Percentiles rank a stretch among this genome's conserved stretches.
Evolutionary conservation across 108 stramenopile species (phyloP).

Genomic region (Cyclostephanos tholiformis): DNA sequence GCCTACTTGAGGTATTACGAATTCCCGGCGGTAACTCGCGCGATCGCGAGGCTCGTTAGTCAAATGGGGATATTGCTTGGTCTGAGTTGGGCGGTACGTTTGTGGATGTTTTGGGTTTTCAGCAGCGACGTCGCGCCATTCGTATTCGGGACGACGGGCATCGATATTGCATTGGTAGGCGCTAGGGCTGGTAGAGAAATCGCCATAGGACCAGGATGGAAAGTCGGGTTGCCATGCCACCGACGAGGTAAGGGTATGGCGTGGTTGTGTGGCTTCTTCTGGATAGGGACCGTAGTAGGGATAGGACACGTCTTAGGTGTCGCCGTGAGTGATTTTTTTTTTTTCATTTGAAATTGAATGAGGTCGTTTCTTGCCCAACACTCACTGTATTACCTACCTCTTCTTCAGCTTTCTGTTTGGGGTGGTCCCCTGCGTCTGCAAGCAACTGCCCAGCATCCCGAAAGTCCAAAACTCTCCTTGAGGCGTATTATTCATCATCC

Average conservation of each 20-base stretch:
- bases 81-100: conserved; percentile 36
- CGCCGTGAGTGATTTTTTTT: conserved; percentile 23
- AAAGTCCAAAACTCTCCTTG: conserved; percentile 32
- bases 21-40: conserved; percentile 58
- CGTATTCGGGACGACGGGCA: conserved; percentile 17
- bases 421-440: conserved; percentile 63
- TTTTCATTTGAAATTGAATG: neutral
- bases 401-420: conserved; percentile 48
- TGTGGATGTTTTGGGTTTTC: conserved; percentile 42
- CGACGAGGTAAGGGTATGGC: conserved; percentile 35
- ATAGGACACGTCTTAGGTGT: conserved; percentile 56
- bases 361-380: neutral
- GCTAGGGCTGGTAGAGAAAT: conserved; percentile 3
- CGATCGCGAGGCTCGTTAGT: conserved; percentile 36
- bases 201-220: conserved; percentile 17
- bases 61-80: conserved; percentile 56
- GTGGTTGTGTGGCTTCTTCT: conserved; percentile 64
- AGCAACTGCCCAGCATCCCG: conserved; percentile 38
- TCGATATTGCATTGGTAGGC: conserved; percentile 17
- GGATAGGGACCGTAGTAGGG: conserved; percentile 63
- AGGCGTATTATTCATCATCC: conserved; percentile 46
- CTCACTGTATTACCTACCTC: neutral
- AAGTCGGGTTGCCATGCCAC: conserved; percentile 40
- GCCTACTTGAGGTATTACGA: conserved; percentile 61
- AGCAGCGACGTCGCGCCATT: conserved; percentile 15